Evolutionary conservation across 2,329 filamentous ascomycete species (phyloP).

Genomic region (Sporothrix inflata): DNA sequence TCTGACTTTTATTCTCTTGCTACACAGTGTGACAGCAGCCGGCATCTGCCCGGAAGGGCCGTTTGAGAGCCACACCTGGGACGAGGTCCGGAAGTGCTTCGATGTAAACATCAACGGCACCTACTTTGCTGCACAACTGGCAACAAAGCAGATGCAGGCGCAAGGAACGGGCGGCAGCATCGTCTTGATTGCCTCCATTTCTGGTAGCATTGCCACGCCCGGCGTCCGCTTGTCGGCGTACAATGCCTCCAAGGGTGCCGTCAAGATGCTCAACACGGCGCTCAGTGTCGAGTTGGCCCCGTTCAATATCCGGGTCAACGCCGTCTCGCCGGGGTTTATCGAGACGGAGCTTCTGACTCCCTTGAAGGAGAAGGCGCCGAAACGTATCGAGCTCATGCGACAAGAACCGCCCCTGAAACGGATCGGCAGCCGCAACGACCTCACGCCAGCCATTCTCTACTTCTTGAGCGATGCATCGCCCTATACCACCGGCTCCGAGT

Average conservation of each 20-base stretch:
- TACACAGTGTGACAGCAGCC: background rate
- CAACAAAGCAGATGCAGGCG: background rate
- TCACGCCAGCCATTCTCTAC: background rate
- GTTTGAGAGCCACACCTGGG: background rate
- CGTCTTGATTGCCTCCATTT: background rate
- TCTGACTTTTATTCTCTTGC: no score
- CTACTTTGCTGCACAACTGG: background rate
- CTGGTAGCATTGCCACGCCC: background rate
- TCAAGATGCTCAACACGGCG: constrained; percentile 2
- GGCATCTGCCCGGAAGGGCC: background rate
- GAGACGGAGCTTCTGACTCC: background rate
- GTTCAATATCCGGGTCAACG: background rate
- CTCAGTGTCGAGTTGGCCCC: background rate
- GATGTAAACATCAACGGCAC: background rate
- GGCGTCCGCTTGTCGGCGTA: background rate
- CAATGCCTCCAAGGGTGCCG: constrained; percentile 2
- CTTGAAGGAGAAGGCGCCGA: background rate
- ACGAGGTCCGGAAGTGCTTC: background rate
- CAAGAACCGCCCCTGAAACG: background rate
- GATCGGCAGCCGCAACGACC: background rate
- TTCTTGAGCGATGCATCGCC: background rate
- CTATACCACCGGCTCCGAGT: background rate
- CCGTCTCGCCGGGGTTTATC: background rate
- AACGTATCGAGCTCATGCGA: background rate
- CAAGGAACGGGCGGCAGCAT: background rate